These are phyloP conservation scores for Ascochyta fabae DNA, from an alignment of 2,329 filamentous ascomycete genomes.

Conservation along the genomic window DNA sequence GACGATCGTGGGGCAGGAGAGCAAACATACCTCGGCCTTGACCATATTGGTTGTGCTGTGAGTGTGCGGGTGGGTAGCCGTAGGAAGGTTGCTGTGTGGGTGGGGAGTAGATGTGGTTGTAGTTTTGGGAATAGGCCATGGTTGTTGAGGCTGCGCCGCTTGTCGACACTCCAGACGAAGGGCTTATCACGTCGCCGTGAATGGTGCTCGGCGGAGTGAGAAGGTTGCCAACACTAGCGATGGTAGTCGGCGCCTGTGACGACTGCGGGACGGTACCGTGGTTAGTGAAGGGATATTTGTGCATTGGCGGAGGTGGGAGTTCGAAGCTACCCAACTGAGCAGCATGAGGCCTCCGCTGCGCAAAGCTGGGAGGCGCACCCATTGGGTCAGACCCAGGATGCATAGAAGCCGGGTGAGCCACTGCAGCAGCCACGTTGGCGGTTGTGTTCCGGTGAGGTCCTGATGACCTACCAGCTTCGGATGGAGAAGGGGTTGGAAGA, in stretches of 20 bases:
- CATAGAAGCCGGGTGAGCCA: constrained; percentile 67
- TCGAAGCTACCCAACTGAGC: constrained; percentile 73
- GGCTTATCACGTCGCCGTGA: constrained; percentile 67
- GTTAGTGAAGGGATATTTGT: constrained; percentile 59
- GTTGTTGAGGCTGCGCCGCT: constrained; percentile 64
- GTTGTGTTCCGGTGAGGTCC: constrained; percentile 53
- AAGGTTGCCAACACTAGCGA: constrained; percentile 65
- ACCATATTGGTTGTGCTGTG: constrained; percentile 43
- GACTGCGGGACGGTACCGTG: constrained; percentile 52
- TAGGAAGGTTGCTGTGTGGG: constrained; percentile 64
- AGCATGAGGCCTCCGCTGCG: constrained; percentile 72
- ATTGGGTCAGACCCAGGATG: constrained; percentile 66
- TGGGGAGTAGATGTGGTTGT: constrained; percentile 67
- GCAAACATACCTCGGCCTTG: constrained; percentile 60
- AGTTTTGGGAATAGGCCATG: constrained; percentile 62
- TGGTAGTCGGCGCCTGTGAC: constrained; percentile 54
- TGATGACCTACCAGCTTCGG: constrained; percentile 51
- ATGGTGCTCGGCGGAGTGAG: constrained; percentile 68
- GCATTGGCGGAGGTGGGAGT: constrained; percentile 65
- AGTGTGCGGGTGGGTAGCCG: constrained; percentile 53
- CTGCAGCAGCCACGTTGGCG: constrained; percentile 68
- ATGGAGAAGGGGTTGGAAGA: constrained; percentile 50
- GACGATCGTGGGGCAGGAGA: constrained; percentile 58
- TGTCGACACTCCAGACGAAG: constrained; percentile 66
- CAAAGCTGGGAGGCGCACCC: constrained; percentile 69